Percentiles rank a stretch among this genome's conserved stretches.
Conservation (phyloP, 768 basidiomycete genomes). For the Coprinopsis strossmayeri region DNA sequence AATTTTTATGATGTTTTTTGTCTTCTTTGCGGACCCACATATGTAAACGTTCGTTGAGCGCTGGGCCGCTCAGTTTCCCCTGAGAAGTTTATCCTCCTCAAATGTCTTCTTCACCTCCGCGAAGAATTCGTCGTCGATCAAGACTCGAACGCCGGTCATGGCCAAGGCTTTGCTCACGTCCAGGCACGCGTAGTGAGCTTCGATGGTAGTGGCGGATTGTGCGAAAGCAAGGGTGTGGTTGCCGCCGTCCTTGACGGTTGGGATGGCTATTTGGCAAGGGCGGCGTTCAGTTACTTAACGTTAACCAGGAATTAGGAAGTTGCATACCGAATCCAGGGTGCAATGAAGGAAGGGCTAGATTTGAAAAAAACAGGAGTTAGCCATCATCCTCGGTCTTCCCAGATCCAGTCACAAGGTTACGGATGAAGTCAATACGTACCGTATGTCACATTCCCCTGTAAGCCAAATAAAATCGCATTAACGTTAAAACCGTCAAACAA, state of each 20-base stretch:
- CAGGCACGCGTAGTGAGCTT: conserved; percentile 61
- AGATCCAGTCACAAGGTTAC: conserved; percentile 1
- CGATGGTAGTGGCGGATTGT: conserved; percentile 50
- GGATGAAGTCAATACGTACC: conserved; percentile 30
- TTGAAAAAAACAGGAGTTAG: not conserved
- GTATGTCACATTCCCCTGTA: conserved; percentile 70
- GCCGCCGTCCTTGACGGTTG: conserved; percentile 62
- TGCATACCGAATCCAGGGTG: conserved; percentile 65
- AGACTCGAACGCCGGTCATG: conserved; percentile 56
- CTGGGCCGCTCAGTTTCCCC: too few relatives aligned
- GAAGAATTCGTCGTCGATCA: conserved; percentile 64
- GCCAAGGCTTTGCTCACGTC: conserved; percentile 69
- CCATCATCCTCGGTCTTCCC: not conserved
- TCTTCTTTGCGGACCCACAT: too few relatives aligned
- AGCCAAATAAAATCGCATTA: not conserved
- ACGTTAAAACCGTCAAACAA: not conserved
- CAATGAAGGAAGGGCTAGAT: conserved; percentile 53
- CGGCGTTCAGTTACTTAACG: not conserved
- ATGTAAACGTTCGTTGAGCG: too few relatives aligned
- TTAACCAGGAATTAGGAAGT: not conserved
- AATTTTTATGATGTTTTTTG: too few relatives aligned
- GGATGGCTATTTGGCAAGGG: conserved; percentile 49
- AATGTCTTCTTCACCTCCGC: conserved; percentile 43
- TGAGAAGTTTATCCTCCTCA: conserved; percentile 31
- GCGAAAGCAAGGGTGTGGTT: conserved; percentile 73